phyloP scores from a whole-genome alignment of 768 basidiomycete species.

The Cystofilobasidium bisporidii region DNA sequence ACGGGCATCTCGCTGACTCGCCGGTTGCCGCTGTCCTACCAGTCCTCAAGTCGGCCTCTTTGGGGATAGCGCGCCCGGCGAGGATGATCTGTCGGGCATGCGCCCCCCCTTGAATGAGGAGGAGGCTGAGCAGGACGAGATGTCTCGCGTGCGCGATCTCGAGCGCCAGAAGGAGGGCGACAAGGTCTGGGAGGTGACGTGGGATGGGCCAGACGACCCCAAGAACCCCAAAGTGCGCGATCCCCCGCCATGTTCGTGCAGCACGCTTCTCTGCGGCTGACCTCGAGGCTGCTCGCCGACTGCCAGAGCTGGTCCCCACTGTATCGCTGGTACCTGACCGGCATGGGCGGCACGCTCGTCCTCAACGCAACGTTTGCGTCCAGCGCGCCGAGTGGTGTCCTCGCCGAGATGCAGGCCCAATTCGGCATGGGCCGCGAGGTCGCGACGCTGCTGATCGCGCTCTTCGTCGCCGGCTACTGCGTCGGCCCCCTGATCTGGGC shows the following conservation, averaged over 20 bases:
- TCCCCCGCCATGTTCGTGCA: too few relatives aligned
- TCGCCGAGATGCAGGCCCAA: conserved; percentile 30
- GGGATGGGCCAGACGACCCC: conserved; percentile 17
- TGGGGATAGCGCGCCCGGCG: conserved; percentile 17
- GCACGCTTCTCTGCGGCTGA: too few relatives aligned
- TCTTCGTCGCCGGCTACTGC: conserved; percentile 32
- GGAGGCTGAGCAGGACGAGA: conserved; percentile 22
- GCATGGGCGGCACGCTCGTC: conserved; percentile 32
- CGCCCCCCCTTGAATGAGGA: conserved; percentile 6
- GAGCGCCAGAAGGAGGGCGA: conserved; percentile 6
- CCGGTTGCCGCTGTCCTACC: background rate
- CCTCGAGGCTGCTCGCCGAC: too few relatives aligned
- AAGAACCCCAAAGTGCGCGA: conserved; percentile 24
- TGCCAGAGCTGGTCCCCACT: conserved; percentile 15
- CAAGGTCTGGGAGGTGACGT: conserved; percentile 16
- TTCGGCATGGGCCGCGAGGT: conserved; percentile 33
- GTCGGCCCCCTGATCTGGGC: conserved; percentile 29
- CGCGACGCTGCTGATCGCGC: conserved; percentile 32
- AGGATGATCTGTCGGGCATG: conserved; percentile 19
- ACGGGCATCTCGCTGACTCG: background rate
- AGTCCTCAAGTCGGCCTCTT: conserved; percentile 13
- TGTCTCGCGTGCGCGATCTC: background rate
- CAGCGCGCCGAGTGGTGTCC: conserved; percentile 29
- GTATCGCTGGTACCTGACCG: conserved; percentile 32
- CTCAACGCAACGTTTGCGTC: conserved; percentile 37